Conservation (phyloP, 2,329 filamentous ascomycete species). For the Metarhizium brunneum region DNA sequence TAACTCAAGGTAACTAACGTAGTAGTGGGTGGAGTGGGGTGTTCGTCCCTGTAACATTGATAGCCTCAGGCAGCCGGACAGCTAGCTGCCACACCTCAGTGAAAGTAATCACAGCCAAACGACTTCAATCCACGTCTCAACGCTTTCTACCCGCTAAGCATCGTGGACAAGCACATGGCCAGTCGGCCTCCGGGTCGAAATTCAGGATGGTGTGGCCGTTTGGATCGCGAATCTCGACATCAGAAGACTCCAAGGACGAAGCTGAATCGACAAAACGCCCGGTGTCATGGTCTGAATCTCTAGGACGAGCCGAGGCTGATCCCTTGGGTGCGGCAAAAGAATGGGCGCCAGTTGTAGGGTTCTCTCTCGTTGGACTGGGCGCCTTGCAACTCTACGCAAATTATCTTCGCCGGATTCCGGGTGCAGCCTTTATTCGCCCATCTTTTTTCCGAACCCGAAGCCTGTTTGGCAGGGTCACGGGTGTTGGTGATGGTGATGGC, state of each 20-base stretch:
- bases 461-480: constrained; percentile 78
- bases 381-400: constrained; percentile 53
- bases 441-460: constrained; percentile 65
- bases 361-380: constrained; percentile 27
- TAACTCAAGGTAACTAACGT: too few relatives aligned
- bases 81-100: too few relatives aligned
- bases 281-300: constrained; percentile 30
- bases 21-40: too few relatives aligned
- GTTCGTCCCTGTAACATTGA: too few relatives aligned
- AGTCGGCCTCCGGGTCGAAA: constrained; percentile 20
- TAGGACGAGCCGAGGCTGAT: constrained; percentile 18
- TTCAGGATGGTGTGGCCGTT: constrained; percentile 33
- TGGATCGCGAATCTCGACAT: constrained; percentile 17
- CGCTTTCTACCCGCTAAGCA: too few relatives aligned
- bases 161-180: not conserved
- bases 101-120: too few relatives aligned
- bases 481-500: constrained; percentile 92
- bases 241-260: constrained; percentile 13
- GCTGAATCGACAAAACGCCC: constrained; percentile 12
- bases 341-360: constrained; percentile 29
- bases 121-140: too few relatives aligned
- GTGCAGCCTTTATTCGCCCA: constrained; percentile 64
- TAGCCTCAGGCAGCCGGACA: too few relatives aligned
- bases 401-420: constrained; percentile 78
- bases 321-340: constrained; percentile 26